Base-by-base conservation (phyloP, 345 rosid genomes). In the Eucalyptus polybractea region DNA sequence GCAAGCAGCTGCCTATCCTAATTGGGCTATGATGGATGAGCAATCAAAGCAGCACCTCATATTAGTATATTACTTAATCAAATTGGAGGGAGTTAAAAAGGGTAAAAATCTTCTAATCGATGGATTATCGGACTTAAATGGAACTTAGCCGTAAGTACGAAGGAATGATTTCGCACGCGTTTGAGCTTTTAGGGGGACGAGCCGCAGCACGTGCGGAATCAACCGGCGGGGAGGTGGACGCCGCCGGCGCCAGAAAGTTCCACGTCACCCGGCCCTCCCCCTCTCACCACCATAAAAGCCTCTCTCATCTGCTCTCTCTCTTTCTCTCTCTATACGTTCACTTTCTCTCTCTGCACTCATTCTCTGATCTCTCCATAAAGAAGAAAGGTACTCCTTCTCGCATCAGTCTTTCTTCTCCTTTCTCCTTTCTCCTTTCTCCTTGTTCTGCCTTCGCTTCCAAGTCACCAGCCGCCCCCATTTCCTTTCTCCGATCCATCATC, bases 241-340 rank as follows among this genome's bases (percentile, higher is more conserved):
- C 47, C 86, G 49, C 50, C 51, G 67, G 56, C 33, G 40, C 27
- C 25, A 21, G 58, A 88, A 86, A 86, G 80, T 8, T 88, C 94
- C 94, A 91, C 92, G 91, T 93, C 94, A 93, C 56, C 49, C 62
- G 27, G 13, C 14, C 27, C 54, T 50, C 62, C 42, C 76, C 17
- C 86, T 22, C 76, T 31, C 72, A 15, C 88, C 89, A 88, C 89
- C 90, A 89, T 91, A 92, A 91, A 90, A 92, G 14, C 69, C 33
- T 85, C 33, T 85, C 58, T 90, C 91, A 37, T 40, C 88, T 19
- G 53, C n/a, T 62, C n/a, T 7, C 44, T 25, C 56, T 25, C 31
- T 22, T 29, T 53, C 24, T 62, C 45, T 27, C 58, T 27, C 31
- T 16, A 40, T 12, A 40, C 67, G 9, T 80, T 88, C 67, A 72